Evolutionary conservation across 2,329 filamentous ascomycete species (phyloP).

Genomic region (Colletotrichum melonis): DNA sequence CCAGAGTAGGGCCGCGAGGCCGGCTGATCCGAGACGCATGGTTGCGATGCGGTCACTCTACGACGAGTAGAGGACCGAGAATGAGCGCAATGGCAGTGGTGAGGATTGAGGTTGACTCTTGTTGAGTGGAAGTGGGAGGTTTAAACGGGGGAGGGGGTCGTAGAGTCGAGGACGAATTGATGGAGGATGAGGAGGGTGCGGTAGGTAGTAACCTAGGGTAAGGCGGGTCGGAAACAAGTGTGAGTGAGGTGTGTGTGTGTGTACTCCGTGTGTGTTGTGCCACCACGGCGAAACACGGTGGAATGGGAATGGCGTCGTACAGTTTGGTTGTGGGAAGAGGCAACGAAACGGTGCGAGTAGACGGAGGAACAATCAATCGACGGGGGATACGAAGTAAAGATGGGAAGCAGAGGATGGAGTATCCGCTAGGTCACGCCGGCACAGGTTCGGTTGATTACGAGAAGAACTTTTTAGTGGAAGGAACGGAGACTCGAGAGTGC

Average conservation of each 20-base stretch:
- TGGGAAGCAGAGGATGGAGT: background rate
- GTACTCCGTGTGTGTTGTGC: constrained; percentile 1
- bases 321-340: constrained; percentile 6
- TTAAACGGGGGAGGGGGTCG: background rate
- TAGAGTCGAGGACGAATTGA: background rate
- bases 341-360: background rate
- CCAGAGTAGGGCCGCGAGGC: constrained; percentile 33
- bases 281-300: constrained; percentile 31
- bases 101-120: background rate
- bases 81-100: background rate
- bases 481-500: background rate
- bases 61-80: background rate
- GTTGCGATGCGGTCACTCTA: constrained; percentile 19
- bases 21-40: constrained; percentile 29
- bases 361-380: background rate
- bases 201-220: background rate
- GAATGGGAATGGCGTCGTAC: constrained; percentile 23
- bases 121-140: background rate
- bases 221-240: background rate
- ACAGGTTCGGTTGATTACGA: background rate
- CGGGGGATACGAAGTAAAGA: background rate
- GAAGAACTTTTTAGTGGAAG: background rate
- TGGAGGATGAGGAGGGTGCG: background rate
- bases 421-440: background rate
- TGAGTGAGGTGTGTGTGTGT: background rate